Evolutionary conservation across 139 green algal species (phyloP), one percentile per base, ranked within the genome.

Genomic region (Chlorella sp.): DNA sequence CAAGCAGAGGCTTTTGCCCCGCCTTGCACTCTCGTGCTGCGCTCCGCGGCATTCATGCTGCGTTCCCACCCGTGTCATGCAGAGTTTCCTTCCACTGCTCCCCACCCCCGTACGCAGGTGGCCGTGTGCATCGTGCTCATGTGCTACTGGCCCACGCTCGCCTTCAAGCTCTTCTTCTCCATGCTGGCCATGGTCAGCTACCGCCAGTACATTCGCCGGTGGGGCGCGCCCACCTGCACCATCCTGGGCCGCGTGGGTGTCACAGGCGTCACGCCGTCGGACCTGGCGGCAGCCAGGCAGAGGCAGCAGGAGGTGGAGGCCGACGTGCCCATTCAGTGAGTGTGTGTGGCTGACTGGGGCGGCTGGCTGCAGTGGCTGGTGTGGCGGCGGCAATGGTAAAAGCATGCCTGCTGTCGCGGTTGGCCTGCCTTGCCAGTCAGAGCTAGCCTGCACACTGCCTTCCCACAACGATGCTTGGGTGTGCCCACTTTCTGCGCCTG

Each of bases 71-170:
- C 59, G 4, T 22, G 10, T 30, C 24, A 0, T 63, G 35, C 63
- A 72, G n/a, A n/a, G n/a, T n/a, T n/a, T n/a, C n/a, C n/a, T n/a
- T n/a, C n/a, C n/a, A n/a, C n/a, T n/a, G n/a, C n/a, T n/a, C n/a
- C n/a, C n/a, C n/a, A n/a, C n/a, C n/a, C n/a, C n/a, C n/a, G 64
- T 31, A 31, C 35, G 65, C 64, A 78, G 73, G 74, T 79, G 29
- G 74, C 71, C 17, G 70, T 74, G 67, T 71, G 59, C 55, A 79
- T 79, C 35, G 34, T 70, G 2, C 59, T 74, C 33, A 31, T 74
- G 2, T 79, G 67, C 66, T 79, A 74, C 74, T 59, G 24, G 2
- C 74, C 74, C 31, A 34, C 35, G 51, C 65, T 24, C 3, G 74
- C 67, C 4, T 42, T 72, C 35, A 65, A 74, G 74, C 67, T 79